Evolutionary conservation across 495 filamentous ascomycete genomes (phyloP), one percentile per base, ranked within the genome.

Genomic region (Tuber magnatum): DNA sequence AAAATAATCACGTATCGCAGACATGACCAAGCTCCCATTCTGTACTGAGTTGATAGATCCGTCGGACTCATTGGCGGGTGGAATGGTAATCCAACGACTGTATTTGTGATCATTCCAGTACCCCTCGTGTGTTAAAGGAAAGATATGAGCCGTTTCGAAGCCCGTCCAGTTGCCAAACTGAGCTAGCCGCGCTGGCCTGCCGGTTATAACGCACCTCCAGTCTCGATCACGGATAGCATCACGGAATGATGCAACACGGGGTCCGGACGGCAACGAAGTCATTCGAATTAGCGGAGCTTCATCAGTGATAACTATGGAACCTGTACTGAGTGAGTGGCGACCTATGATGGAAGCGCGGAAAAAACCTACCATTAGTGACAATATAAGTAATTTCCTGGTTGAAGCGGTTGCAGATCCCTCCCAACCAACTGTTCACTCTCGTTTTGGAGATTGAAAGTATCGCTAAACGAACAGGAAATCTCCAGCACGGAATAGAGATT

Each of bases 401-500:
- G 46, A 9, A 51, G 46, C 22, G 46, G 46, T 51, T 51, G 46
- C 46, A 1, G 0, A 51, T 51, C 46, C 8, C 46, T 51, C 46
- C 9, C 6, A 8, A 51, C 46, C 46, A 51, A 51, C 46, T 51
- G 46, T n/a, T 51, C 46, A n/a, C 46, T 9, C 22, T 51, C 22
- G 22, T n/a, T 8, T 8, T 51, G 46, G 22, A 51, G 46, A n/a
- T 51, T 1, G 46, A 51, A 51, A 51, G 46, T 51, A 51, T 51
- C 46, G 7, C 20, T 51, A 51, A 51, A 51, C 6, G 1, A n/a
- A 10, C 51, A 61, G 51, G 28, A 61, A 28, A 61, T 28, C 3
- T 32, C 51, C 44, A 84, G 71, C 82, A 85, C 84, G 46, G 61
- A 77, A 74, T 84, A 80, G 71, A 85, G 78, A 76, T 83, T 83